Conservation (phyloP, 108 stramenopile species). For the Ochromonas danica region DNA sequence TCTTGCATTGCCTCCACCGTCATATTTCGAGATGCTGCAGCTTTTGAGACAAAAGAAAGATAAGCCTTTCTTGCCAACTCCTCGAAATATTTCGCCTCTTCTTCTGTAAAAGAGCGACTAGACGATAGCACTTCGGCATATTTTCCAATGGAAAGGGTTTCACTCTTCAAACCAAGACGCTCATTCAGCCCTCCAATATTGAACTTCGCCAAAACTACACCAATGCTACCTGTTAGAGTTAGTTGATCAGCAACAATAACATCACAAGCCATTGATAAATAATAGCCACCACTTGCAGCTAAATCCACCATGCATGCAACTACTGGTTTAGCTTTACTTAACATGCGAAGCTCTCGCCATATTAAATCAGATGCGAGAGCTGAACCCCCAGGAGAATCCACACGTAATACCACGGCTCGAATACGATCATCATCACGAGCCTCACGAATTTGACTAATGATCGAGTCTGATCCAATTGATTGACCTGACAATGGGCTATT, state of each 20-base stretch:
- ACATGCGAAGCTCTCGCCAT: slow-evolving; percentile 43
- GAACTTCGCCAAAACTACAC: slow-evolving; percentile 43
- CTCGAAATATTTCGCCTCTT: slow-evolving; percentile 1
- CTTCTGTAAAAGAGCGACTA: background rate
- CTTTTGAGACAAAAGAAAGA: slow-evolving; percentile 1
- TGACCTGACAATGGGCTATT: slow-evolving; percentile 1
- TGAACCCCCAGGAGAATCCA: slow-evolving; percentile 50
- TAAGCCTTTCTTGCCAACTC: background rate
- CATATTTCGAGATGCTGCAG: background rate
- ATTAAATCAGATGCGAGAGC: slow-evolving; percentile 49
- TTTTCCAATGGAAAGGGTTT: slow-evolving; percentile 47
- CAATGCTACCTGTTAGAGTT: slow-evolving; percentile 53
- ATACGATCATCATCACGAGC: slow-evolving; percentile 17
- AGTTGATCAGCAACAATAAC: slow-evolving; percentile 48
- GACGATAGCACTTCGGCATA: slow-evolving; percentile 40
- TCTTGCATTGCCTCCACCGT: background rate
- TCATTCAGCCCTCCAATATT: slow-evolving; percentile 38
- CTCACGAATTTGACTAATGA: background rate
- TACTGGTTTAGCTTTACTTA: slow-evolving; percentile 44
- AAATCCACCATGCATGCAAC: slow-evolving; percentile 50
- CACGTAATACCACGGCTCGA: slow-evolving; percentile 43
- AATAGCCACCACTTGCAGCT: slow-evolving; percentile 50
- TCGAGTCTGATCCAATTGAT: background rate
- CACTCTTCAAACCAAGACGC: slow-evolving; percentile 40
- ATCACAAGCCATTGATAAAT: slow-evolving; percentile 53